Evolutionary conservation across 768 basidiomycete genomes (phyloP).

Genomic region (Dacryopinax spathularia): DNA sequence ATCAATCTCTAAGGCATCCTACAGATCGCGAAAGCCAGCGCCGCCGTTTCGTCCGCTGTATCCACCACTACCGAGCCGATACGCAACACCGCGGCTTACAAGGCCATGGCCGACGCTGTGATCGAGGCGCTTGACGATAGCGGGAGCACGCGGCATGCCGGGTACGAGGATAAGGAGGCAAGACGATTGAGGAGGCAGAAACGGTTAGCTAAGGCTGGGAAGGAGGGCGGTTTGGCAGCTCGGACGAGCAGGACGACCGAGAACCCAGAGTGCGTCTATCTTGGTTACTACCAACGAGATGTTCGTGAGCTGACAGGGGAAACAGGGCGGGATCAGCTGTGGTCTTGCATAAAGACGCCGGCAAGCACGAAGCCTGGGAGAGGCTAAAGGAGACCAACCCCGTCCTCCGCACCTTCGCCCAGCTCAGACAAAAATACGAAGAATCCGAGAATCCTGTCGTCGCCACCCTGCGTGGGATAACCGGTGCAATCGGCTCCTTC

Average conservation of each 20-base stretch:
- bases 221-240: conserved; percentile 41
- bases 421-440: conserved; percentile 58
- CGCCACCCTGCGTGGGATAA: conserved; percentile 64
- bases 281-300: neutral
- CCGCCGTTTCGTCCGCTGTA: conserved; percentile 73
- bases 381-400: conserved; percentile 65
- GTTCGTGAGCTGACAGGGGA: neutral
- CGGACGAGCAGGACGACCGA: conserved; percentile 40
- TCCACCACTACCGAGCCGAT: conserved; percentile 90
- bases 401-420: conserved; percentile 44
- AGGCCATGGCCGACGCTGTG: conserved; percentile 73
- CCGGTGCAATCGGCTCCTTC: conserved; percentile 72
- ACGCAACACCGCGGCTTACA: conserved; percentile 89
- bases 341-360: conserved; percentile 69
- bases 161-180: conserved; percentile 89
- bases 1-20: neutral
- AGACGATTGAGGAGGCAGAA: conserved; percentile 65
- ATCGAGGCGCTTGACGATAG: conserved; percentile 90
- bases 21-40: conserved; percentile 73
- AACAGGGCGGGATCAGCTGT: conserved; percentile 78
- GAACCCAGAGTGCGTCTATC: conserved; percentile 58
- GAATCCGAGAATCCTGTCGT: conserved; percentile 90
- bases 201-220: conserved; percentile 75
- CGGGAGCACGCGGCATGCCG: conserved; percentile 83
- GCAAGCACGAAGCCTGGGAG: conserved; percentile 68